phyloP scores from a whole-genome alignment of 1,139 yeast genomes.

The Pichia sp. region DNA sequence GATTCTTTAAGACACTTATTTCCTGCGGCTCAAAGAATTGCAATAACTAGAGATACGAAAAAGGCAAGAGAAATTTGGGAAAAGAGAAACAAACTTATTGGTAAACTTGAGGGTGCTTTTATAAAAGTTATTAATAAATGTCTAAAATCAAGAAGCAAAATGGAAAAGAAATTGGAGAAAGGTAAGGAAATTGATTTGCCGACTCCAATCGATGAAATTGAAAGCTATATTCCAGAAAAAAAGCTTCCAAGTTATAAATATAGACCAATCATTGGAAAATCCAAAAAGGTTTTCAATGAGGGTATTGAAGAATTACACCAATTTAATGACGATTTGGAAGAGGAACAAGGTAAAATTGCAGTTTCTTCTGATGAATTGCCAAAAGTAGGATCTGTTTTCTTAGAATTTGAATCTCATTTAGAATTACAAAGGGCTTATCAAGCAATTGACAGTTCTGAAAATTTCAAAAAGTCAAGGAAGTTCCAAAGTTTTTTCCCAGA shows the following conservation, averaged over 20 bases:
- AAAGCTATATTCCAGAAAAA: slow-evolving; percentile 64
- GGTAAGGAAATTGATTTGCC: slow-evolving; percentile 26
- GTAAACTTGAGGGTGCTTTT: slow-evolving; percentile 65
- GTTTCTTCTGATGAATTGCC: slow-evolving; percentile 35
- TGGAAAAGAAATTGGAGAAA: slow-evolving; percentile 42
- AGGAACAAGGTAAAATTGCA: slow-evolving; percentile 41
- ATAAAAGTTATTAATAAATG: slow-evolving; percentile 54
- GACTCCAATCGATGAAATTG: slow-evolving; percentile 46
- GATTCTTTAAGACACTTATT: slow-evolving; percentile 56
- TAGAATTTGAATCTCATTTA: slow-evolving; percentile 80
- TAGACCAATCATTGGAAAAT: slow-evolving; percentile 67
- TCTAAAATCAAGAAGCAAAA: slow-evolving; percentile 55
- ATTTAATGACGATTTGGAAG: slow-evolving; percentile 57
- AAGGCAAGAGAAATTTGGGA: slow-evolving; percentile 52
- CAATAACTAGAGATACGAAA: slow-evolving; percentile 64
- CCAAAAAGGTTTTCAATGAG: slow-evolving; percentile 77
- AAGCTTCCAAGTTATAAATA: slow-evolving; percentile 70
- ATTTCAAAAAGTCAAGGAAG: slow-evolving; percentile 38
- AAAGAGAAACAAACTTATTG: slow-evolving; percentile 57
- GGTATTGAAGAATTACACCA: slow-evolving; percentile 61
- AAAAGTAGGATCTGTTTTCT: slow-evolving; percentile 65
- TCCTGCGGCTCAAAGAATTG: slow-evolving; percentile 67
- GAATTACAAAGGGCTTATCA: slow-evolving; percentile 90
- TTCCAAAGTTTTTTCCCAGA: slow-evolving; percentile 57
- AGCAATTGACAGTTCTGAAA: slow-evolving; percentile 45